A percentile compares a stretch with the other conserved stretches of the same genome.
phyloP scores from a whole-genome alignment of 768 basidiomycete genomes.

The Boletus reticulatus region DNA sequence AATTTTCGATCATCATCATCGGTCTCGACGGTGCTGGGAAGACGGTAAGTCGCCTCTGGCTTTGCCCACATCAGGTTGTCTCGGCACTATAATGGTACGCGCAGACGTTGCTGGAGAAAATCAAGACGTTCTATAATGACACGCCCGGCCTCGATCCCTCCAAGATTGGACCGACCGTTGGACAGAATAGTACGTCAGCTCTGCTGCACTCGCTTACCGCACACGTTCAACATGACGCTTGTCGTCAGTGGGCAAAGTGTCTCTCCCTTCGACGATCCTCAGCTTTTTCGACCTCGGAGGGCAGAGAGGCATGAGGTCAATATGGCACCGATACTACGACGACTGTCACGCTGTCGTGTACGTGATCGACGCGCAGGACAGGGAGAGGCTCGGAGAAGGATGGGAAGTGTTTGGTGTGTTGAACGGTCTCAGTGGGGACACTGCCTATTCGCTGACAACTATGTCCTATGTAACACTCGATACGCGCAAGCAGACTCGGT shows the following conservation, averaged over 20 bases:
- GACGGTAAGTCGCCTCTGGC: conserved; percentile 49
- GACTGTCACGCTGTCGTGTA: conserved; percentile 97
- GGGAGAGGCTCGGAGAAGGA: conserved; percentile 85
- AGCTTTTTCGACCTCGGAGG: conserved; percentile 98
- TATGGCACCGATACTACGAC: conserved; percentile 94
- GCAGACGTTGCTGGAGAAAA: conserved; percentile 86
- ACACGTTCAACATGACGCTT: neutral
- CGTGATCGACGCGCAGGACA: conserved; percentile 91
- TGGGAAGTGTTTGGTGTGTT: conserved; percentile 95
- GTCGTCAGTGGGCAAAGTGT: conserved; percentile 81
- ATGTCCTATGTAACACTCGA: neutral
- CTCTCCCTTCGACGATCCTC: conserved; percentile 87
- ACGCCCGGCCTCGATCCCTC: conserved; percentile 85
- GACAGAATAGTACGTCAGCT: conserved; percentile 83
- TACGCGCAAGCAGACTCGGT: conserved; percentile 59
- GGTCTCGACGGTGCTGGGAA: conserved; percentile 93
- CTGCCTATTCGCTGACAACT: neutral
- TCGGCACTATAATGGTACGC: neutral
- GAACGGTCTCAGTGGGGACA: too few species aligned
- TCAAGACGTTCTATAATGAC: conserved; percentile 89
- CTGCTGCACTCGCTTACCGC: neutral
- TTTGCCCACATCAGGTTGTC: neutral
- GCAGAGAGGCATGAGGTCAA: conserved; percentile 88
- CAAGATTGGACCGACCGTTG: conserved; percentile 95
- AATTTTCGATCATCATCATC: conserved; percentile 93